phyloP scores from a whole-genome alignment of 192 early-diverging fungal species.

The Coemansia reversa region DNA sequence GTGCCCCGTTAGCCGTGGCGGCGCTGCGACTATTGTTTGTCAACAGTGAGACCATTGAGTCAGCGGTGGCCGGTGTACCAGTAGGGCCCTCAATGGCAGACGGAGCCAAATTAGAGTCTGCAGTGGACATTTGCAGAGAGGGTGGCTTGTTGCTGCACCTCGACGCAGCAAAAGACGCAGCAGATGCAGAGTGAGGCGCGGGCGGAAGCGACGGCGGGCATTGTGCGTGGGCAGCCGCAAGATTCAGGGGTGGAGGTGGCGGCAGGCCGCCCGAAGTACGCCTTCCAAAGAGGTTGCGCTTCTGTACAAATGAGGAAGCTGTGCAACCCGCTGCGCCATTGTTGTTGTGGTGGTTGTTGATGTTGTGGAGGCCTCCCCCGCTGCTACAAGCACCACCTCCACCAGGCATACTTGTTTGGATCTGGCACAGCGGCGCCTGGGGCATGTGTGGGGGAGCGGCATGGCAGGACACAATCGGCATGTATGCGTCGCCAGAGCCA shows the following conservation, averaged over 20 bases:
- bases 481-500: slow-evolving; percentile 15
- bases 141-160: slow-evolving; percentile 30
- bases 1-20: slow-evolving; percentile 44
- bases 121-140: slow-evolving; percentile 17
- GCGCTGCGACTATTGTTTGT: slow-evolving; percentile 45
- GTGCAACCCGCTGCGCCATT: slow-evolving; percentile 6
- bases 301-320: slow-evolving; percentile 35
- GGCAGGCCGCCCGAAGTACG: slow-evolving; percentile 42
- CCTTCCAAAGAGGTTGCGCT: slow-evolving; percentile 44
- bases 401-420: slow-evolving; percentile 3
- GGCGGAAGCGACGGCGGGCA: slow-evolving; percentile 34
- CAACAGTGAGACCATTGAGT: slow-evolving; percentile 32
- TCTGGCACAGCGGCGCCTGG: slow-evolving; percentile 5
- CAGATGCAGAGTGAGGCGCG: slow-evolving; percentile 36
- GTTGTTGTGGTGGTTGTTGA: slow-evolving; percentile 6
- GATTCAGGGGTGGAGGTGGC: slow-evolving; percentile 45
- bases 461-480: slow-evolving; percentile 11
- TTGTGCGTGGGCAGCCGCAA: slow-evolving; percentile 40
- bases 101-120: slow-evolving; percentile 26
- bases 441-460: slow-evolving; percentile 11
- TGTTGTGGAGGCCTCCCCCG: slow-evolving; percentile 3
- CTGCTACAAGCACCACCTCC: slow-evolving; percentile 9
- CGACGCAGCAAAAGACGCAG: slow-evolving; percentile 15
- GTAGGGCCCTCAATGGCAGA: slow-evolving; percentile 9
- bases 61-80: slow-evolving; percentile 8